Evolutionary conservation across 352 stramenopile genomes (phyloP).

Genomic region (Plasmopara halstedii): DNA sequence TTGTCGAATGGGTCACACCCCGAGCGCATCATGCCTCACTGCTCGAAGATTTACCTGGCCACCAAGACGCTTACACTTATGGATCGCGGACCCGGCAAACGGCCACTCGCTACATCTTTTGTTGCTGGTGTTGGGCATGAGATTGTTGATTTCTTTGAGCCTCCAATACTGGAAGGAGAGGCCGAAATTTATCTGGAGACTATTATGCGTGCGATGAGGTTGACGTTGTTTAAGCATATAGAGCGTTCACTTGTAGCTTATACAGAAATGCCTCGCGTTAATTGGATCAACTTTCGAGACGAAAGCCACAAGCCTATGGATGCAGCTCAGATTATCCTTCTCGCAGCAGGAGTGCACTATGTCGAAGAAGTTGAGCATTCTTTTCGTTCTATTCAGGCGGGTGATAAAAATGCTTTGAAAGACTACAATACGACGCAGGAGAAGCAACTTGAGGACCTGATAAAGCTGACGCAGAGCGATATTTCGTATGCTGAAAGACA

Average conservation of each 20-base stretch:
- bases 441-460: conserved; percentile 91
- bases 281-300: conserved; percentile 96
- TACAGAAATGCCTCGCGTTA: conserved; percentile 82
- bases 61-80: conserved; percentile 89
- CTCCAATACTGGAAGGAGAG: conserved; percentile 91
- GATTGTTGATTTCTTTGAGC: conserved; percentile 88
- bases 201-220: conserved; percentile 90
- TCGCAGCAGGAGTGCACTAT: conserved; percentile 90
- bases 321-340: conserved; percentile 93
- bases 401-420: conserved; percentile 80
- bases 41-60: conserved; percentile 93
- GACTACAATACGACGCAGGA: conserved; percentile 91
- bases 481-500: conserved; percentile 90
- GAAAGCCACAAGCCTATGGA: conserved; percentile 81
- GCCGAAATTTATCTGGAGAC: conserved; percentile 97
- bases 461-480: conserved; percentile 87
- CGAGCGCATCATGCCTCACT: conserved; percentile 92
- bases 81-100: conserved; percentile 37
- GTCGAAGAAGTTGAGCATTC: conserved; percentile 87
- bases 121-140: conserved; percentile 93
- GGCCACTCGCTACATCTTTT: conserved; percentile 86
- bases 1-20: conserved; percentile 92
- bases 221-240: conserved; percentile 92
- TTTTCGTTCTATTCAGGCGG: conserved; percentile 66
- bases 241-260: conserved; percentile 89